These are phyloP conservation scores for Epichloe sp. DNA, from an alignment of 2,329 filamentous ascomycete species.

Conservation along the genomic window DNA sequence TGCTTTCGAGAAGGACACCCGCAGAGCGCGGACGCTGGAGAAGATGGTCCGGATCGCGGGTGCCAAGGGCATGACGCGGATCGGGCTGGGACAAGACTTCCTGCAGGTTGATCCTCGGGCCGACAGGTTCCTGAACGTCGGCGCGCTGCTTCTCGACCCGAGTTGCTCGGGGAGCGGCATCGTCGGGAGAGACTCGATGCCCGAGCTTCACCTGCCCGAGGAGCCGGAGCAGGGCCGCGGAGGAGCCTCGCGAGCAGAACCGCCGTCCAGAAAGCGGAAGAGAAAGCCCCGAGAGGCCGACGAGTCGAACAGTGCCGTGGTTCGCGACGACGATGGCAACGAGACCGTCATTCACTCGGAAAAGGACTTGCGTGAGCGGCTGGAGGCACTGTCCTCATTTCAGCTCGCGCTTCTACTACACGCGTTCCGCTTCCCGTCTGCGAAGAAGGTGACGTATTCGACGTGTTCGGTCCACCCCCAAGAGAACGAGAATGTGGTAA, in stretches of 20 bases:
- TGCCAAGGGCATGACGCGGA: constrained; percentile 49
- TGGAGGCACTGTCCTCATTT: constrained; percentile 65
- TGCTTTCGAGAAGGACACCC: constrained; percentile 66
- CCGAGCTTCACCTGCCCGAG: constrained; percentile 48
- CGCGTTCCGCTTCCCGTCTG: constrained; percentile 68
- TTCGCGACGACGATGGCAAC: constrained; percentile 46
- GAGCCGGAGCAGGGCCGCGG: constrained; percentile 9
- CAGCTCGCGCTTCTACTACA: constrained; percentile 74
- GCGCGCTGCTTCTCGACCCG: constrained; percentile 74
- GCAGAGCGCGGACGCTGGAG: constrained; percentile 59
- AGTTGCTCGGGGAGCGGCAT: constrained; percentile 96
- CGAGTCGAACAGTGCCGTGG: constrained; percentile 18
- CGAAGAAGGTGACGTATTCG: constrained; percentile 71
- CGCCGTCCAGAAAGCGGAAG: constrained; percentile 24
- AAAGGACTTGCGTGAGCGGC: constrained; percentile 46
- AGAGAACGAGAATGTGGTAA: constrained; percentile 82
- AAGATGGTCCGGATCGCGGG: constrained; percentile 77
- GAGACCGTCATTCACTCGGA: constrained; percentile 38
- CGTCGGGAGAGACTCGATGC: constrained; percentile 70
- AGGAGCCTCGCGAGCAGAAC: neutral
- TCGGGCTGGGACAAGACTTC: constrained; percentile 71
- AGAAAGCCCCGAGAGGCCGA: constrained; percentile 30
- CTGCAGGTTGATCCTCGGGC: constrained; percentile 56
- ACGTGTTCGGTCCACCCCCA: constrained; percentile 80
- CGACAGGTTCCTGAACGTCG: constrained; percentile 53